A percentile compares a stretch with the other conserved stretches of the same genome.
Conservation (phyloP, 73 alveolate species). For the Paramecium bursaria region DNA sequence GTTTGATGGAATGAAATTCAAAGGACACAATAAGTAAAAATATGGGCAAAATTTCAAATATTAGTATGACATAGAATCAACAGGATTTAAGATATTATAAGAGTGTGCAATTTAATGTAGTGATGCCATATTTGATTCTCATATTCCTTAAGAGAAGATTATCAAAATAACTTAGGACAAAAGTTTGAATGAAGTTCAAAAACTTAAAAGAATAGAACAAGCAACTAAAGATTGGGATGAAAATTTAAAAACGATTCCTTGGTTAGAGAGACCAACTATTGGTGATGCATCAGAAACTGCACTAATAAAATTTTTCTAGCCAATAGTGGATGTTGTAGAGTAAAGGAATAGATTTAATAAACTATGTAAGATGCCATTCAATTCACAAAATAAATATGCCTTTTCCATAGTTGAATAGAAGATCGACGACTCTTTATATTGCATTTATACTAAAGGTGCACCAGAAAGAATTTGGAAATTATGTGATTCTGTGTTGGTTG, state of each 20-base stretch:
- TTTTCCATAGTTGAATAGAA: constrained; percentile 18
- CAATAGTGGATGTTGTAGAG: constrained; percentile 31
- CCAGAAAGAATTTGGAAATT: constrained; percentile 91
- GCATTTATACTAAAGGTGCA: constrained; percentile 92
- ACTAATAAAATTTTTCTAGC: constrained; percentile 45
- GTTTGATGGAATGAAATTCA: constrained; percentile 81
- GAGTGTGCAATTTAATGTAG: constrained; percentile 49
- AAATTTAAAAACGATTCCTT: background rate
- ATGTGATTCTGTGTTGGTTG: constrained; percentile 74
- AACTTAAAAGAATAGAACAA: too few species aligned
- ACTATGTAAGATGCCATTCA: constrained; percentile 37
- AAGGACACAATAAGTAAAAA: constrained; percentile 82
- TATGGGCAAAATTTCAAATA: constrained; percentile 3
- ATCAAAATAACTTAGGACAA: too few species aligned
- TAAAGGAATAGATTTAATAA: constrained; percentile 1
- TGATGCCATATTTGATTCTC: constrained; percentile 52
- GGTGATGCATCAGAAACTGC: constrained; percentile 69
- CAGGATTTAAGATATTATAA: background rate
- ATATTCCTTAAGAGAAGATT: constrained; percentile 11
- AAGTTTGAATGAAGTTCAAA: too few species aligned
- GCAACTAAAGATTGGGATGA: too few species aligned
- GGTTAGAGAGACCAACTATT: background rate
- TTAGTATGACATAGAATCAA: constrained; percentile 48
- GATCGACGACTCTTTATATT: background rate
- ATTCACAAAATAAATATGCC: constrained; percentile 39